Evolutionary conservation across 805 yeast genomes (phyloP).

Genomic region (Teunomyces atbi): DNA sequence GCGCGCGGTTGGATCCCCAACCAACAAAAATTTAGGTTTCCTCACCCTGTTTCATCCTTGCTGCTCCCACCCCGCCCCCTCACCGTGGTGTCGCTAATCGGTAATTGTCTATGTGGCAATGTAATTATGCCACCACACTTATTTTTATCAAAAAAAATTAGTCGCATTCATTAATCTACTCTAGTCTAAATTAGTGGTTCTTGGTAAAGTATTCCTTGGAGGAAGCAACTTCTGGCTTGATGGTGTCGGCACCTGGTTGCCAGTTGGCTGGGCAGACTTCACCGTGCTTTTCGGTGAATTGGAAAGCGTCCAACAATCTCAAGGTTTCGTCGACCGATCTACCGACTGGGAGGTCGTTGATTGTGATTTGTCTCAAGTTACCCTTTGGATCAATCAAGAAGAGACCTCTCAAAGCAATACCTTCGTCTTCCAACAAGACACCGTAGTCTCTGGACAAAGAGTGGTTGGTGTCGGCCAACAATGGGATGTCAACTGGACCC

Average conservation of each 20-base stretch:
- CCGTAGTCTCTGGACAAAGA: conserved; percentile 93
- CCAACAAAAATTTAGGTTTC: not conserved
- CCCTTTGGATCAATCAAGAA: conserved; percentile 98
- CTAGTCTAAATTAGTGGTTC: conserved; percentile 43
- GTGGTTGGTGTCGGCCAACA: conserved; percentile 97
- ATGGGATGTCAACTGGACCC: conserved; percentile 92
- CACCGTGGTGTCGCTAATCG: not conserved
- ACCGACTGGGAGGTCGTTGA: conserved; percentile 99
- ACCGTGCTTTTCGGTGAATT: conserved; percentile 98
- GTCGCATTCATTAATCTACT: not conserved
- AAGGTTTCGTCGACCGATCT: conserved; percentile 97
- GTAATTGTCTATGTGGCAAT: no score
- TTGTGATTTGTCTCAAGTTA: conserved; percentile 89
- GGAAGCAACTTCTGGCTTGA: conserved; percentile 78
- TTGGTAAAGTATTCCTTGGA: conserved; percentile 86
- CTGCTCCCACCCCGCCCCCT: not conserved
- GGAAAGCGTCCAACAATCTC: conserved; percentile 98
- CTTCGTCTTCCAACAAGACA: conserved; percentile 94
- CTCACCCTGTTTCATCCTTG: not conserved
- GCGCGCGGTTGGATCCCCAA: no score
- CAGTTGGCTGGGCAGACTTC: conserved; percentile 99
- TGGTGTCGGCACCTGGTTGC: conserved; percentile 85
- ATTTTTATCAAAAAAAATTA: not conserved
- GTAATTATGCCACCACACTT: not conserved
- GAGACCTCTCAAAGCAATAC: conserved; percentile 96